Percentiles rank a stretch among this genome's conserved stretches.
Conservation (phyloP, 2,329 filamentous ascomycete genomes). For the Colletotrichum destructivum region DNA sequence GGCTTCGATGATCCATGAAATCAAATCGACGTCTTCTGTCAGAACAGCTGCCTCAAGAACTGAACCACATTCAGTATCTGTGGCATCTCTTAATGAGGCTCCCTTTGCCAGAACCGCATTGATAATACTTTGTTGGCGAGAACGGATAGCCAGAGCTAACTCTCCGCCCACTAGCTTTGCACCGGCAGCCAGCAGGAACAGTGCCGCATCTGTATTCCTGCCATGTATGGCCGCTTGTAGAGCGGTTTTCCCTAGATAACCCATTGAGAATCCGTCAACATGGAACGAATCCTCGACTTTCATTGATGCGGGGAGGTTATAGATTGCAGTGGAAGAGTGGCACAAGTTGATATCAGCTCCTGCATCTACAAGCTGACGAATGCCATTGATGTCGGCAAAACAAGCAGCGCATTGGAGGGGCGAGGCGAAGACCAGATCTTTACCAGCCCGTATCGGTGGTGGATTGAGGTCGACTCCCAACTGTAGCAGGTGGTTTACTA, state of each 20-base stretch:
- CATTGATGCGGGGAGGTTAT: fast-evolving
- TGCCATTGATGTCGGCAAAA: fast-evolving
- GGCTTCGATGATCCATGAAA: not conserved
- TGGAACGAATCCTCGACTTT: no score
- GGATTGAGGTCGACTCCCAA: not conserved
- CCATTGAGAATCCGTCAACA: not conserved
- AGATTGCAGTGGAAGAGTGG: not conserved
- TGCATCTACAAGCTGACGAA: fast-evolving
- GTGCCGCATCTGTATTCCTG: fast-evolving
- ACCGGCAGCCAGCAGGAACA: not conserved
- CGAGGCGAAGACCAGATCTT: fast-evolving
- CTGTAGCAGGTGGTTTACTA: not conserved
- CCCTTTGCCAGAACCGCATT: not conserved
- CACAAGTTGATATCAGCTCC: not conserved
- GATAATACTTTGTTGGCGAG: not conserved
- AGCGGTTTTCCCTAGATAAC: not conserved
- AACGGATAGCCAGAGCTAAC: not conserved
- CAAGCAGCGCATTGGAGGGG: conserved; percentile 4
- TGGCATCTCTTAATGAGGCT: not conserved
- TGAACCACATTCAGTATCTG: not conserved
- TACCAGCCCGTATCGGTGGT: fast-evolving
- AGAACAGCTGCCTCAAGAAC: not conserved
- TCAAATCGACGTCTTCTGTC: not conserved
- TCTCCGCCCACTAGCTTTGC: not conserved
- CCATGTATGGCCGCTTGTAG: conserved; percentile 12